Evolutionary conservation across 1,139 yeast genomes (phyloP).

Genomic region (Lodderomyces elongisporus): DNA sequence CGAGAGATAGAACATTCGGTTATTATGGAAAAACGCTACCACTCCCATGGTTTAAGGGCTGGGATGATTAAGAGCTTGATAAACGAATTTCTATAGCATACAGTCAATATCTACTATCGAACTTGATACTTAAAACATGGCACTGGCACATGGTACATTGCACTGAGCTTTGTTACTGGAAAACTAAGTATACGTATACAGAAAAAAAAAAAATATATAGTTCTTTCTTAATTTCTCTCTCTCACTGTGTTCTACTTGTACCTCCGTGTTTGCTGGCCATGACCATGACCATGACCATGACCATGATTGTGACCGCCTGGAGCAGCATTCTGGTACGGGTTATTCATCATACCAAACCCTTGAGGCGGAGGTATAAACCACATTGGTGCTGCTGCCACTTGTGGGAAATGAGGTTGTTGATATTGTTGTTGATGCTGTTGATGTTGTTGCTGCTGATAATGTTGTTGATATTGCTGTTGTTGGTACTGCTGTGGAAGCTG

Average conservation of each 20-base stretch:
- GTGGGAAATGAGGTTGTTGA: conserved; percentile 20
- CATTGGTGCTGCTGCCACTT: conserved; percentile 21
- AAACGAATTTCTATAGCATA: no score
- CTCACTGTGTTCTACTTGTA: conserved; percentile 1
- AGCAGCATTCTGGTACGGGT: conserved; percentile 7
- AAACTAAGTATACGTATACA: no score
- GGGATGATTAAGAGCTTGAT: no score
- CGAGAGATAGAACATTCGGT: no score
- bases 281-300: not conserved
- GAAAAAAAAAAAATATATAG: no score
- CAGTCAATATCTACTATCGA: no score
- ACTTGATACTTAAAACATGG: no score
- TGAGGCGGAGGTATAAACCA: conserved; percentile 34
- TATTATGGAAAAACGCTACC: no score
- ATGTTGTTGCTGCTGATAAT: conserved; percentile 14
- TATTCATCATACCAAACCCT: conserved; percentile 7
- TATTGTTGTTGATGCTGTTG: conserved; percentile 11
- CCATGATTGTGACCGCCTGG: not conserved
- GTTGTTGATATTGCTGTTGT: not conserved
- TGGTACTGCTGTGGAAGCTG: conserved; percentile 17
- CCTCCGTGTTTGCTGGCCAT: conserved; percentile 3
- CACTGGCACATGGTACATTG: no score
- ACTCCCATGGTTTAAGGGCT: no score
- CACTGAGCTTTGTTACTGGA: no score
- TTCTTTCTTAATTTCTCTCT: not conserved